Base-by-base conservation (phyloP, 2,329 filamentous ascomycete genomes). In the Aspergillus viridinutans region DNA sequence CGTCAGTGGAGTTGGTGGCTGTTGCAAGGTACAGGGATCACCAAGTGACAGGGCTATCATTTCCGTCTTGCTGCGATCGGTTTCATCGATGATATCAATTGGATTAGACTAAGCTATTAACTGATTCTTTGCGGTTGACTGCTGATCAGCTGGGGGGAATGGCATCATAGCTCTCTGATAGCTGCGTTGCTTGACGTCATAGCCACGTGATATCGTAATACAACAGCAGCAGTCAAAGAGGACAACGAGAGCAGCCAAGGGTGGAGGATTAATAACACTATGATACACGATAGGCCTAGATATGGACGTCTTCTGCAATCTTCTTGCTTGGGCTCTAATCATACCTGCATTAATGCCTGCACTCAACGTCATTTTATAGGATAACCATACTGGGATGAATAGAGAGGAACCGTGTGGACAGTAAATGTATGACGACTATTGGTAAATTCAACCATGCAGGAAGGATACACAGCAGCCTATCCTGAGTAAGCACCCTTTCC, bases 131-230 rank as follows among this genome's bases (percentile, higher is more conserved):
- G 25, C 21, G 21, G 42, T 21, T 42, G 23, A 55, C 48, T 48
- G 53, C 29, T 32, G 52, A 47, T 55, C 32, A 45, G 8, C 32
- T 28, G 12, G 29, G 42, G 42, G 49, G 23, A 26, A 52, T 48
- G 47, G 54, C 38, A 53, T 48, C 54, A 57, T 54, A 35, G 35
- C 55, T 49, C 17, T 29, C 38, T 54, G 35, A 47, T 42, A 42
- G 32, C 5, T 17, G 6, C 14, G 14, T 17, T 7, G 32, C 43
- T 6, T 32, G 21, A 26, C 54, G 28, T 55, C 47, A 51, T 28
- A 14, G 6, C 50, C 55, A 50, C 47, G 47, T 57, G 51, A 47
- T 20, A 45, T 17, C 28, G 1, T 3, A 3, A 23, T 20, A 5
- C 21, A 23, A 3, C 40, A 4, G 40, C 40, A 21, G 3, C 21